These are phyloP conservation scores for Keithomyces neogunnii DNA, from an alignment of 2,329 filamentous ascomycete species.

Conservation along the genomic window DNA sequence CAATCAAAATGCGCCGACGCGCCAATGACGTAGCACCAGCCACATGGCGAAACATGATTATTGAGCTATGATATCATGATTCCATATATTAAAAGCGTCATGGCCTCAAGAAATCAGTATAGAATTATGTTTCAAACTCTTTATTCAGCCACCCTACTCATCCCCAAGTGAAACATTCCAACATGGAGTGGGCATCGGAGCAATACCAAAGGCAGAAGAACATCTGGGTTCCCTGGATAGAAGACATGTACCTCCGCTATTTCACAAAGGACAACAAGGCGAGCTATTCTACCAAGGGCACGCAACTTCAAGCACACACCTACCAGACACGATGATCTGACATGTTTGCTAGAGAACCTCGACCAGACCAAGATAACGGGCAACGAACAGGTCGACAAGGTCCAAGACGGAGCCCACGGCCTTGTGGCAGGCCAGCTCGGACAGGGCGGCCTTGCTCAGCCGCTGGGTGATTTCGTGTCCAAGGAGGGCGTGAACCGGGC, in stretches of 20 bases:
- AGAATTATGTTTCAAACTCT: background rate
- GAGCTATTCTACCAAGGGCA: constrained; percentile 61
- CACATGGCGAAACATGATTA: background rate
- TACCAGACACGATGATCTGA: background rate
- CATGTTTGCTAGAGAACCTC: constrained; percentile 44
- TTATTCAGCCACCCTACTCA: background rate
- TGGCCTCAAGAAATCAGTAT: background rate
- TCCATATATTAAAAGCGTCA: background rate
- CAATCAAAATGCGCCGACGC: background rate
- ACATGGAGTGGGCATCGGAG: constrained; percentile 49
- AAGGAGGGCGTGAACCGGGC: constrained; percentile 59
- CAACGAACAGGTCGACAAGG: constrained; percentile 55
- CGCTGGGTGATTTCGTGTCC: constrained; percentile 51
- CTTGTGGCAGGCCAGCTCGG: constrained; percentile 57
- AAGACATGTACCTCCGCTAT: constrained; percentile 63
- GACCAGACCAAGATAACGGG: constrained; percentile 63
- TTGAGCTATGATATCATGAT: background rate
- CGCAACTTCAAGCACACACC: constrained; percentile 5
- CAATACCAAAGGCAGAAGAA: constrained; percentile 68
- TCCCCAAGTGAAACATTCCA: background rate
- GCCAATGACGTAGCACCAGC: background rate
- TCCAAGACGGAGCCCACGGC: constrained; percentile 59
- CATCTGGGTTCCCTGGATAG: constrained; percentile 67
- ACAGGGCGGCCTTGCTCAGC: constrained; percentile 57
- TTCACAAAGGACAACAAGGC: constrained; percentile 74